phyloP scores from a whole-genome alignment of 176 grass and related monocot species.

The Coix lacrymajobi region DNA sequence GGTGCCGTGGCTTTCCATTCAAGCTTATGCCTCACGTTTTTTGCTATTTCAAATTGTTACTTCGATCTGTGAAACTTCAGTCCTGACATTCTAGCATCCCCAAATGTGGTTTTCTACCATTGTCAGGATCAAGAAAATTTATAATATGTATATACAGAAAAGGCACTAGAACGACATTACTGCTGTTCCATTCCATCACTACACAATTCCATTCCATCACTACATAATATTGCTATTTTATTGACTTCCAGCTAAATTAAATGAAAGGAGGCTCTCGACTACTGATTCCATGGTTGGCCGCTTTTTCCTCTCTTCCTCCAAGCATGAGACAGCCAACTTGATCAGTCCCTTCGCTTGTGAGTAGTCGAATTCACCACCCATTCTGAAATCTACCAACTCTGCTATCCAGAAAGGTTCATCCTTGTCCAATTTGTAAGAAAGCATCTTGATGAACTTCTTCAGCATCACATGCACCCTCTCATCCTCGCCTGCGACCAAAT shows the following conservation, averaged over 20 bases:
- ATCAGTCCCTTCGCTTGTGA: conserved; percentile 20
- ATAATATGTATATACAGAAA: background rate
- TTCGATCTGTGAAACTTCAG: background rate
- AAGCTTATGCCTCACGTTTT: background rate
- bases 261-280: conserved; percentile 30
- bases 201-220: background rate
- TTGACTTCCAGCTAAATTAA: conserved; percentile 1
- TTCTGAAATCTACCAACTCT: conserved; percentile 37
- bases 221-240: background rate
- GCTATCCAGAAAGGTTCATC: conserved; percentile 24
- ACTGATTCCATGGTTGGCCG: conserved; percentile 46
- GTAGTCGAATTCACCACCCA: conserved; percentile 20
- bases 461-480: conserved; percentile 12
- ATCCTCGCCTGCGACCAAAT: conserved; percentile 20
- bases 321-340: conserved; percentile 35
- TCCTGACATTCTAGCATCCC: background rate
- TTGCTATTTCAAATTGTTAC: background rate
- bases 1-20: background rate
- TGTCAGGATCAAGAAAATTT: background rate
- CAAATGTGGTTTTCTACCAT: background rate
- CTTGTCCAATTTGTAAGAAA: conserved; percentile 10
- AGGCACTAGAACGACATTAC: background rate
- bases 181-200: background rate
- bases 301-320: conserved; percentile 41
- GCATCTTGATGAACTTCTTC: conserved; percentile 30